phyloP scores from a whole-genome alignment of 176 grass and related monocot species.

The Eremochloa ophiuroides region DNA sequence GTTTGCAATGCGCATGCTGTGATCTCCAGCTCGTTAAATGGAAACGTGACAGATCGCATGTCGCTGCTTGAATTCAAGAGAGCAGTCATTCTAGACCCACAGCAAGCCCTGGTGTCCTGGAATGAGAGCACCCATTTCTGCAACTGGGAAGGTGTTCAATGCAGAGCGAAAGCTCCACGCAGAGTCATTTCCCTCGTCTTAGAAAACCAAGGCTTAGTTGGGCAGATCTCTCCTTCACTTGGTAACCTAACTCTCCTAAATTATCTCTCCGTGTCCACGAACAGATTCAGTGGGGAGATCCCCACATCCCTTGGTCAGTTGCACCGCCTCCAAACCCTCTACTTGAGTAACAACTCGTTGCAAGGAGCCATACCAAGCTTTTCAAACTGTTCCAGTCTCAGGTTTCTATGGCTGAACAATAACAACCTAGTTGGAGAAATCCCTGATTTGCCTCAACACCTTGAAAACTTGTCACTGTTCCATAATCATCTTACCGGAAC shows the following conservation, averaged over 20 bases:
- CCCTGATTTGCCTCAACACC: neutral
- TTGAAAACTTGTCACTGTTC: neutral
- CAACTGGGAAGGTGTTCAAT: neutral
- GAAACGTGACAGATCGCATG: neutral
- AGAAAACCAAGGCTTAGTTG: neutral
- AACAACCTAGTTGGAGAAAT: neutral
- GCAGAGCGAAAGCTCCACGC: neutral
- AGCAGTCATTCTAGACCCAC: neutral
- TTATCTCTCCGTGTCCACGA: neutral
- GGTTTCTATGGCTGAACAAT: neutral
- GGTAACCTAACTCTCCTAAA: constrained; percentile 12
- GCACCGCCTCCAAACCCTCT: neutral
- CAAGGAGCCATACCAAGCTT: neutral
- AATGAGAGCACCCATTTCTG: no score
- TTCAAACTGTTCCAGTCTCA: neutral
- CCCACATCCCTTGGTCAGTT: constrained; percentile 12
- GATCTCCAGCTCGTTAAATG: neutral
- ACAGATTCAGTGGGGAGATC: constrained; percentile 1
- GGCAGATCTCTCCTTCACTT: constrained; percentile 15
- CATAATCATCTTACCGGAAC: neutral
- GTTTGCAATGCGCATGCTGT: neutral
- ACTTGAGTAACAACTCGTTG: neutral
- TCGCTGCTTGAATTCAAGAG: neutral
- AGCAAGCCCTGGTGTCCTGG: constrained; percentile 5
- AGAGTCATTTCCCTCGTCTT: constrained; percentile 15